Base-by-base conservation (phyloP, 768 basidiomycete species). In the Phaeotremella skinneri region DNA sequence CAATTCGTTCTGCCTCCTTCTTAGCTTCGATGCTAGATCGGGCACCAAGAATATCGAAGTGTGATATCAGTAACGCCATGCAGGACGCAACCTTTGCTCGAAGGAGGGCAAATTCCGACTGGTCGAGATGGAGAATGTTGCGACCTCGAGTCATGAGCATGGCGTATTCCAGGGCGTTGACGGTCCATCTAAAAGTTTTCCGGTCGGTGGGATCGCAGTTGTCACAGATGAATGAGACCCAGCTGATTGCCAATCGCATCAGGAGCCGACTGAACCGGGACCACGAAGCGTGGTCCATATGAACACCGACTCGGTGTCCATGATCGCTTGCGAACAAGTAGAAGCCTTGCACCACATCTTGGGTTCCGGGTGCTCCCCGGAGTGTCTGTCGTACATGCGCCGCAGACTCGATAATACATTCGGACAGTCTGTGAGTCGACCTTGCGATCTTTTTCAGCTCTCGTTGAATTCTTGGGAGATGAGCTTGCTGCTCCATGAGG, bases 211-310 rank as follows among this genome's bases (percentile, higher is more conserved):
- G 91, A 67, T 96, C 90, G 79, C 96, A 99, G 68, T 93, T 90
- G 72, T 97, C 92, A 79, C 91, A 96, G 63, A 98, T 94, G 81
- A 99, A 98, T 43, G 91, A 87, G 31, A 98, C 90, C 94, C 94
- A 99, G 13, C 90, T 88, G 67, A 98, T 97, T 9, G 93, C 91
- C 52, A 98, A 83, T 60, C 85, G 87, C 76, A 93, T 87, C 31
- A 97, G 81, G 2, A 88, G 82, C 5, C 87, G 84, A 71, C 89
- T 88, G 78, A 96, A 94, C 64, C 87, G 86, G 27, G 67, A 66
- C 66, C 82, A 79, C 0, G 85, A 81, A 0, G 83, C 71, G 16
- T 83, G 83, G 66, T 94, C 91, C 86, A 96, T 89, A 74, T 89
- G 85, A 64, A 87, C 85, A 68, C 91, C 87, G 7, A 88, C 89